Conservation (phyloP, 2,329 filamentous ascomycete species). For the Elsinoe perseae region DNA sequence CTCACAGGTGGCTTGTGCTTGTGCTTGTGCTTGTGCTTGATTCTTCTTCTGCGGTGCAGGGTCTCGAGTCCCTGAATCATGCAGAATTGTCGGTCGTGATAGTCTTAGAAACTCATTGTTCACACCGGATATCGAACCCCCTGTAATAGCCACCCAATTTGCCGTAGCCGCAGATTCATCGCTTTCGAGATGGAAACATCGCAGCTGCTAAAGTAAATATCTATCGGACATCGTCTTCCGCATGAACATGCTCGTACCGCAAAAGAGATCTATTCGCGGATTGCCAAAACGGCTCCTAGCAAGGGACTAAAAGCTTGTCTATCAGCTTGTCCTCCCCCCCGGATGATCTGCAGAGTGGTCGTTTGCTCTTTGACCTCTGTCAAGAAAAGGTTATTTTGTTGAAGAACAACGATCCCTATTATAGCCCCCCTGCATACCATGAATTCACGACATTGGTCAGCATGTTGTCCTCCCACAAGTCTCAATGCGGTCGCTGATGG, state of each 20-base stretch:
- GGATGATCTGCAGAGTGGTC: background rate
- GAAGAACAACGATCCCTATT: background rate
- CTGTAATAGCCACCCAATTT: background rate
- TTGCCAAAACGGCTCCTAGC: background rate
- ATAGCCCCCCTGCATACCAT: background rate
- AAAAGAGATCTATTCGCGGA: background rate
- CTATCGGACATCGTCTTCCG: background rate
- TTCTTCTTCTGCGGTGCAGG: background rate
- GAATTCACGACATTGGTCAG: too few species aligned
- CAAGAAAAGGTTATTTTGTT: background rate
- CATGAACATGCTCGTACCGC: background rate
- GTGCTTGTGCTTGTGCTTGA: background rate
- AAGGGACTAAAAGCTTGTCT: constrained; percentile 2
- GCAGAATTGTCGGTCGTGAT: background rate
- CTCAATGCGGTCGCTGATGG: background rate
- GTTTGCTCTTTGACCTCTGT: background rate
- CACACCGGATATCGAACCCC: background rate
- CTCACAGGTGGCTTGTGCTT: background rate
- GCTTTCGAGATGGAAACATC: background rate
- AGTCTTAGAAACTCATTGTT: background rate
- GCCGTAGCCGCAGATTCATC: background rate
- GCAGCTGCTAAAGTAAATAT: background rate
- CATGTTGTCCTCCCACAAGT: too few species aligned
- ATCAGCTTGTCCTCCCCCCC: background rate
- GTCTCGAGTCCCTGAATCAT: background rate